A percentile compares a stretch with the other conserved stretches of the same genome.
Conservation (phyloP, 139 green algal species). For the Picochlorum sp. region DNA sequence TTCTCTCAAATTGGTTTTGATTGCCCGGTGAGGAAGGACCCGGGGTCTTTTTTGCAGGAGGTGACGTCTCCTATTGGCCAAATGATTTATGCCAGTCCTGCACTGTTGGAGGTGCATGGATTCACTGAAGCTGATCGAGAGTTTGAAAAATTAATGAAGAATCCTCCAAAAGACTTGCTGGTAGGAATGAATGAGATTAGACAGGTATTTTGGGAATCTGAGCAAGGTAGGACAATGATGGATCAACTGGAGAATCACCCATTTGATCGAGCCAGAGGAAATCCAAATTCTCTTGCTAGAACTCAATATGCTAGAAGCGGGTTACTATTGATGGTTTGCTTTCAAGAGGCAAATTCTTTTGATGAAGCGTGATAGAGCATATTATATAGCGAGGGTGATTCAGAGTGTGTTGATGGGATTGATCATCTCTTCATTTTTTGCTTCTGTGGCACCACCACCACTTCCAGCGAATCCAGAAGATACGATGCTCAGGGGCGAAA, state of each 20-base stretch:
- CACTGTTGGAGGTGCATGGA: slow-evolving; percentile 11
- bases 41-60: slow-evolving; percentile 59
- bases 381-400: slow-evolving; percentile 9
- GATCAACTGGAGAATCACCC: slow-evolving; percentile 3
- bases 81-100: slow-evolving; percentile 19
- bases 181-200: slow-evolving; percentile 20
- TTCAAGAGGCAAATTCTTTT: slow-evolving; percentile 2
- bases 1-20: slow-evolving; percentile 53
- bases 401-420: slow-evolving; percentile 21
- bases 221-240: slow-evolving; percentile 5
- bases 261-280: neutral
- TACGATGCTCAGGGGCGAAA: slow-evolving; percentile 20
- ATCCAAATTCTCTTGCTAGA: slow-evolving; percentile 3
- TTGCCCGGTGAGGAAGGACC: slow-evolving; percentile 61
- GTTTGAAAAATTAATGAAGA: slow-evolving; percentile 4
- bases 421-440: slow-evolving; percentile 26
- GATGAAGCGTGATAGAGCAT: slow-evolving; percentile 5
- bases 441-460: slow-evolving; percentile 1
- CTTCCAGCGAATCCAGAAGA: slow-evolving; percentile 7
- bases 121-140: slow-evolving; percentile 5
- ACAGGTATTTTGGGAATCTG: slow-evolving; percentile 15
- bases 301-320: slow-evolving; percentile 3
- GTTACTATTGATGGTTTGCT: neutral
- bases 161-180: slow-evolving; percentile 15
- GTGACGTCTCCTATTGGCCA: slow-evolving; percentile 30